Base-by-base conservation (phyloP, 1,284 basidiomycete species). In the Psilocybe mexicana region DNA sequence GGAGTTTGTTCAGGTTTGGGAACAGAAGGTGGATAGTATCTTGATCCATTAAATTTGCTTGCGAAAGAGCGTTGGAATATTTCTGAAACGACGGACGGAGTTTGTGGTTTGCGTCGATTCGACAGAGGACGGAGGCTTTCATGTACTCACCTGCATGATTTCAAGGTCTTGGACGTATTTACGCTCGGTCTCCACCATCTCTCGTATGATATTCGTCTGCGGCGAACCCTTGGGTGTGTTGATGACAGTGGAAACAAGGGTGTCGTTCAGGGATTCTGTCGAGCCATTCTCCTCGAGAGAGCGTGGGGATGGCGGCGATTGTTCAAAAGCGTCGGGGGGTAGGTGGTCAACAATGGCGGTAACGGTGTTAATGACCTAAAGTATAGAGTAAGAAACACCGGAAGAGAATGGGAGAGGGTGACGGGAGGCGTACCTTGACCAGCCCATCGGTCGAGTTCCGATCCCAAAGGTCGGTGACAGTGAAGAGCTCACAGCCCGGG, bases 81-180 rank as follows among this genome's bases (percentile, higher is more conserved):
- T 88, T 88, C 92, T 93, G 65, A 7, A 59, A 33, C 6, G 43
- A 36, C 54, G 18, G 18, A 18, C 26, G 49, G 48, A 55, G 58
- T 55, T 55, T 18, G 18, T 18, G 40, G 61, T 55, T 59, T 24
- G 24, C 51, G 45, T 43, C 18, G 18, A 18, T 23, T 25, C 26
- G 40, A 25, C 43, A 55, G 45, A 48, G 35, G 30, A 23, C 44
- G 30, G 30, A 50, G 45, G 57, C 33, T 55, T 60, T 67, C 8
- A 24, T 23, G 52, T 52, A 47, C 85, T 67, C 65, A 92, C 93
- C 85, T 96, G 94, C 82, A 99, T 89, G 68, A 96, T 89, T 74
- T 99, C 97, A 57, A 99, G 79, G 76, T 99, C 96, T 73, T 96
- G 93, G 14, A 99, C 96, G 73, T 96, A 99, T 77, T 97, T 98